Conservation (phyloP, 1,284 basidiomycete genomes). For the Leccinum fallax region DNA sequence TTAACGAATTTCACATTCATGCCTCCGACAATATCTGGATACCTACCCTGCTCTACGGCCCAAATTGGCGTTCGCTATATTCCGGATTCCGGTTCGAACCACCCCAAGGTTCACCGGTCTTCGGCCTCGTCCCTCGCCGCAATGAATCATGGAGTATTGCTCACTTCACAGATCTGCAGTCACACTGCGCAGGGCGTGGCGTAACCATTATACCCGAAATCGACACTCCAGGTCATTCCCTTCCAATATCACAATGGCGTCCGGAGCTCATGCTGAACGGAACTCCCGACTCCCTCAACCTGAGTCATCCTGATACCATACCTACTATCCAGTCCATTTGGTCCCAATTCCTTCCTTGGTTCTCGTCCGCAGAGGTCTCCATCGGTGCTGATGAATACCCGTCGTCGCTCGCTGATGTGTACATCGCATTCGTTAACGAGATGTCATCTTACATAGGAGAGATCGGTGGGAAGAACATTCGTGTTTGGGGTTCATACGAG, state of each 20-base stretch:
- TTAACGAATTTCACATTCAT: conserved; percentile 40
- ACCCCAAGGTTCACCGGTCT: conserved; percentile 28
- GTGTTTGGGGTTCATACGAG: conserved; percentile 40
- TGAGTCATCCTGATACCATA: conserved; percentile 40
- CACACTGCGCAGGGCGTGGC: conserved; percentile 35
- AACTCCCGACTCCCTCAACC: conserved; percentile 37
- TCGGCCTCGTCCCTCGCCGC: conserved; percentile 29
- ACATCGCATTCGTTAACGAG: conserved; percentile 40
- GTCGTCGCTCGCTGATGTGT: conserved; percentile 37
- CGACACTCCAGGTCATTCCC: conserved; percentile 42
- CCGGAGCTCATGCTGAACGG: conserved; percentile 36
- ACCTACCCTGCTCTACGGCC: conserved; percentile 32
- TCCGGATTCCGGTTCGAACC: conserved; percentile 41
- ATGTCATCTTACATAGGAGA: conserved; percentile 37
- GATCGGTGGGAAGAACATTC: conserved; percentile 35
- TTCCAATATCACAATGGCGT: conserved; percentile 41
- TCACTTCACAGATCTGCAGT: conserved; percentile 34
- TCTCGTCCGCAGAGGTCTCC: conserved; percentile 39
- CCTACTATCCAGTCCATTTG: conserved; percentile 40
- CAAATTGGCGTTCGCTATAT: conserved; percentile 36
- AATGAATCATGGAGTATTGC: conserved; percentile 39
- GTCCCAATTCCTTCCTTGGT: conserved; percentile 43
- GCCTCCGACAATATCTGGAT: conserved; percentile 42
- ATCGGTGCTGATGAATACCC: conserved; percentile 45
- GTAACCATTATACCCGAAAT: conserved; percentile 41